Conservation (phyloP, 257 asterid genomes). For the Gentiana straminea region DNA sequence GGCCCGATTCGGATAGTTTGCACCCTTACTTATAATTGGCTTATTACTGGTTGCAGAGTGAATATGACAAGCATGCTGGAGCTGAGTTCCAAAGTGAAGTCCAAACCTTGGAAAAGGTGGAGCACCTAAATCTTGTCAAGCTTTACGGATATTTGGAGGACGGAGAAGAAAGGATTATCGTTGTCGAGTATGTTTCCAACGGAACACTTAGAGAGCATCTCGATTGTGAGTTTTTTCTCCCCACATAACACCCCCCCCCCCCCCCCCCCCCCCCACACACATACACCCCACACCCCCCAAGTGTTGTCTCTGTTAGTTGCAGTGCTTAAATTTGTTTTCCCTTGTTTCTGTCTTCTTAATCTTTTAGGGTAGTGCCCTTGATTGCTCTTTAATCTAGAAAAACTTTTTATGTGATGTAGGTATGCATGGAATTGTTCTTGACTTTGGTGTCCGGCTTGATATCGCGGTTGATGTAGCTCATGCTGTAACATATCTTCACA, state of each 20-base stretch:
- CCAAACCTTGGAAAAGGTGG: constrained; percentile 57
- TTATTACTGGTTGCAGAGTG: constrained; percentile 30
- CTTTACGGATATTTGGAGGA: constrained; percentile 75
- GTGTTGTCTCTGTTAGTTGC: too few species aligned
- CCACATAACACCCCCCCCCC: constrained; percentile 2
- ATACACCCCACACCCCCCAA: background rate
- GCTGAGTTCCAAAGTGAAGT: constrained; percentile 73
- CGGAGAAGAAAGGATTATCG: constrained; percentile 70
- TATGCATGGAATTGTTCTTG: constrained; percentile 45
- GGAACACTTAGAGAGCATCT: constrained; percentile 90
- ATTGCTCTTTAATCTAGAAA: too few species aligned
- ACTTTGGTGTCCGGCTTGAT: constrained; percentile 64
- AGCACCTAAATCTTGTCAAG: constrained; percentile 76
- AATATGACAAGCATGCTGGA: constrained; percentile 58
- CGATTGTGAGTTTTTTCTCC: constrained; percentile 57
- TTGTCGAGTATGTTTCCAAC: constrained; percentile 84
- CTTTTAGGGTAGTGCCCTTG: background rate
- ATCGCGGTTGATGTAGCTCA: constrained; percentile 92
- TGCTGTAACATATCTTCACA: constrained; percentile 90
- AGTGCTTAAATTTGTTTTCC: background rate
- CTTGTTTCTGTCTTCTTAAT: background rate
- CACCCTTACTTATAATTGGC: background rate
- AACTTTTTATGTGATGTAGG: constrained; percentile 31
- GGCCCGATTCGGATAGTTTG: background rate
- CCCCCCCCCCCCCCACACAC: background rate